Conservation (phyloP, 2,329 filamentous ascomycete species). For the Chaetothyriales sp. region DNA sequence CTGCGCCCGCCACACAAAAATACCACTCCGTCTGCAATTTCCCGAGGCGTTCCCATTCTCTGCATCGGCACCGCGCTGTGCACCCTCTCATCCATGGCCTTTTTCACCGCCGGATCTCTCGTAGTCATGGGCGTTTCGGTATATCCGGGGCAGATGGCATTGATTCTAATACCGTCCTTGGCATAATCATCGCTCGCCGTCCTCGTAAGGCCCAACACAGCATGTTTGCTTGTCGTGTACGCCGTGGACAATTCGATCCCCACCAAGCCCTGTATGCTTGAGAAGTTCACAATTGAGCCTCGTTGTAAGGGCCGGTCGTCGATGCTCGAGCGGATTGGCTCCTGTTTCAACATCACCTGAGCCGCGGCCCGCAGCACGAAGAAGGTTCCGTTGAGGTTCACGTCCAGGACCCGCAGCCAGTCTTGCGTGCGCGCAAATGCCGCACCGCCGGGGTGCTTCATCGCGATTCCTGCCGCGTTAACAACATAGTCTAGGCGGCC, state of each 20-base stretch:
- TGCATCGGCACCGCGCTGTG: constrained; percentile 36
- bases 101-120: constrained; percentile 59
- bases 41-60: constrained; percentile 37
- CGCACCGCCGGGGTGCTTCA: constrained; percentile 17
- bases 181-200: constrained; percentile 41
- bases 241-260: constrained; percentile 26
- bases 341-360: constrained; percentile 33
- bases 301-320: constrained; percentile 26
- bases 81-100: constrained; percentile 39
- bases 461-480: constrained; percentile 20
- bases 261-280: constrained; percentile 39
- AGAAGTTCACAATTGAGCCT: constrained; percentile 39
- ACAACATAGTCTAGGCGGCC: constrained; percentile 24
- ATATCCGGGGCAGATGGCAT: constrained; percentile 40
- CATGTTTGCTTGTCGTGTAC: constrained; percentile 39
- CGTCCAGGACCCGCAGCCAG: constrained; percentile 30
- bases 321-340: constrained; percentile 27
- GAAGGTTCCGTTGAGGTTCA: constrained; percentile 34
- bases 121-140: constrained; percentile 62
- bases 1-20: constrained; percentile 55
- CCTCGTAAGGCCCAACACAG: constrained; percentile 44
- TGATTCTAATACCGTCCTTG: constrained; percentile 35
- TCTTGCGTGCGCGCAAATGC: constrained; percentile 21
- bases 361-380: constrained; percentile 31
- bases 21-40: constrained; percentile 49